Evolutionary conservation across 768 basidiomycete species (phyloP).

Genomic region (Boletus coccyginus): DNA sequence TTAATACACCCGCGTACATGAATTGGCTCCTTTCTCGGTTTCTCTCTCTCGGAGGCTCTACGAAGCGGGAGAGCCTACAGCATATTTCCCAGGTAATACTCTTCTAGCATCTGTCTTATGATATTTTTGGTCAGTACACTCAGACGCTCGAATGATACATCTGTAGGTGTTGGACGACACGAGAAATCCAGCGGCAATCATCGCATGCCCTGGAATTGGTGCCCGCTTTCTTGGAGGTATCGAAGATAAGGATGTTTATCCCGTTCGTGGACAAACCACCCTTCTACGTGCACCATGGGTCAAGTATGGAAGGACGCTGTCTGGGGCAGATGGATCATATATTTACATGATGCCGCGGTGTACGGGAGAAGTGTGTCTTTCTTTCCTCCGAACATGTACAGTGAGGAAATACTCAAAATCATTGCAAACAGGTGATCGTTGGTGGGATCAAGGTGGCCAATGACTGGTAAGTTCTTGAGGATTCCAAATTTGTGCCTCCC

Average conservation of each 20-base stretch:
- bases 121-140: not conserved
- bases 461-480: slow-evolving; percentile 50
- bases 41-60: slow-evolving; percentile 55
- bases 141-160: not conserved
- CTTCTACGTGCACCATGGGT: slow-evolving; percentile 50
- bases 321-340: slow-evolving; percentile 29
- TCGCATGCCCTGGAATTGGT: slow-evolving; percentile 71
- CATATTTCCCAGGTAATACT: slow-evolving; percentile 60
- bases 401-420: not conserved
- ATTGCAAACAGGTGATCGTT: slow-evolving; percentile 42
- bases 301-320: slow-evolving; percentile 34
- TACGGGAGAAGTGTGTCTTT: slow-evolving; percentile 39
- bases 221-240: slow-evolving; percentile 51
- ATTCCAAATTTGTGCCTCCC: too few species aligned
- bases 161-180: slow-evolving; percentile 14
- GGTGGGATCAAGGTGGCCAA: slow-evolving; percentile 58
- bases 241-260: slow-evolving; percentile 47
- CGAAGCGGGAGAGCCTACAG: slow-evolving; percentile 57
- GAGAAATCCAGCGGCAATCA: slow-evolving; percentile 39
- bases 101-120: not conserved
- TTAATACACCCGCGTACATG: slow-evolving; percentile 64
- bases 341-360: slow-evolving; percentile 37
- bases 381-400: not conserved
- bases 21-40: slow-evolving; percentile 63
- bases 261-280: slow-evolving; percentile 46